Evolutionary conservation across 1,284 basidiomycete species (phyloP).

Genomic region (Trichosporon coremiiforme): DNA sequence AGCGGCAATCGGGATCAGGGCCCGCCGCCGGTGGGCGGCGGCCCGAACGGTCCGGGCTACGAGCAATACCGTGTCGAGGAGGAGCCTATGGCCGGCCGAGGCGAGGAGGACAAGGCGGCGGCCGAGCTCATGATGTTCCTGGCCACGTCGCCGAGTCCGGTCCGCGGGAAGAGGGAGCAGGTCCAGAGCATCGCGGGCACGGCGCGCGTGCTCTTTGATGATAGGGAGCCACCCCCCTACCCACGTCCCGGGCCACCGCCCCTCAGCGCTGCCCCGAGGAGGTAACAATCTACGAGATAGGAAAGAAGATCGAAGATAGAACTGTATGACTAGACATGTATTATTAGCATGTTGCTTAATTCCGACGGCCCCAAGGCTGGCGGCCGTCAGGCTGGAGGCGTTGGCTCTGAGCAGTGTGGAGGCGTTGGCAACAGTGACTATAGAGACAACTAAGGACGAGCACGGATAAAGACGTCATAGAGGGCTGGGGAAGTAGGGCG

Average conservation of each 20-base stretch:
- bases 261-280: neutral
- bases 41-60: neutral
- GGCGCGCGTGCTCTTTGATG: slow-evolving; percentile 50
- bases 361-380: too few relatives aligned
- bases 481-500: too few relatives aligned
- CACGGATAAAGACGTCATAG: too few relatives aligned
- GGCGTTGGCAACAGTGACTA: too few relatives aligned
- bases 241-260: slow-evolving; percentile 1
- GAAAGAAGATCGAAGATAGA: neutral
- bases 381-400: too few relatives aligned
- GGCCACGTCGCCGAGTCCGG: slow-evolving; percentile 50
- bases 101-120: slow-evolving; percentile 51
- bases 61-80: slow-evolving; percentile 15
- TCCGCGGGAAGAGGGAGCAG: slow-evolving; percentile 29
- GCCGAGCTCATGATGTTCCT: slow-evolving; percentile 57
- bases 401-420: too few relatives aligned
- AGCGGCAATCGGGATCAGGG: neutral
- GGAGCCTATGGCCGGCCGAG: slow-evolving; percentile 23
- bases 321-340: slow-evolving; percentile 5
- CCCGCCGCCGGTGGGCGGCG: neutral
- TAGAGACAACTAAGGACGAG: too few relatives aligned
- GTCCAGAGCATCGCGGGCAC: slow-evolving; percentile 31
- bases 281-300: neutral
- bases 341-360: neutral
- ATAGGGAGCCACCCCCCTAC: slow-evolving; percentile 27